phyloP scores from a whole-genome alignment of 2,329 filamentous ascomycete species.

The Aspergillus pseudoglaucus region DNA sequence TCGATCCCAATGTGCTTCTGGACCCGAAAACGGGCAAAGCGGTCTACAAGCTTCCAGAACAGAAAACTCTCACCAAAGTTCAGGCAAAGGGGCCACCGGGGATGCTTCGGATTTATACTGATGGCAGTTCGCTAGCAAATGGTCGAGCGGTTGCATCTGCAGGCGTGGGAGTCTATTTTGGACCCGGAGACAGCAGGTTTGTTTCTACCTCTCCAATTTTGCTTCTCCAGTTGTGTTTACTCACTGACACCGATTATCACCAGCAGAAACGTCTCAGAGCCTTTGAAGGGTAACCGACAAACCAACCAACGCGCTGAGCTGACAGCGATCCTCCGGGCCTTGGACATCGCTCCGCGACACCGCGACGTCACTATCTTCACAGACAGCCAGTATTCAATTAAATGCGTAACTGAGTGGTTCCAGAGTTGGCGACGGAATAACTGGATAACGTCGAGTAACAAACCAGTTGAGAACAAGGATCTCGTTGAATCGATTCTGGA shows the following conservation, averaged over 20 bases:
- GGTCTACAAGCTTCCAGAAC: conserved; percentile 49
- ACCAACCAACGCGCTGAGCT: conserved; percentile 97
- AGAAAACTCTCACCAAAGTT: conserved; percentile 43
- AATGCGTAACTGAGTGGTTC: conserved; percentile 82
- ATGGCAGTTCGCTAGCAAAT: conserved; percentile 57
- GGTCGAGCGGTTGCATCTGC: conserved; percentile 50
- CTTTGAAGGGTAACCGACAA: conserved; percentile 65
- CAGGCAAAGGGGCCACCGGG: conserved; percentile 39
- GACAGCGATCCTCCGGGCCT: conserved; percentile 74
- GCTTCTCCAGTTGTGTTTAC: conserved; percentile 3
- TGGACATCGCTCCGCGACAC: conserved; percentile 65
- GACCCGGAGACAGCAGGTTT: conserved; percentile 51
- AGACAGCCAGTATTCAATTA: conserved; percentile 88
- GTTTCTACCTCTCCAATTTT: conserved; percentile 11
- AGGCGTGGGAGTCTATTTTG: conserved; percentile 61
- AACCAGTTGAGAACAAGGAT: conserved; percentile 79
- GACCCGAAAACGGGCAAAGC: conserved; percentile 49
- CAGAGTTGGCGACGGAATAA: conserved; percentile 65
- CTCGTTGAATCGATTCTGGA: conserved; percentile 66
- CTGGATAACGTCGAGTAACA: conserved; percentile 68
- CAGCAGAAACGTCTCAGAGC: conserved; percentile 66
- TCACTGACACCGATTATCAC: conserved; percentile 19
- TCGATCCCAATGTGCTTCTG: conserved; percentile 53
- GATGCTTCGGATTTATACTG: conserved; percentile 56
- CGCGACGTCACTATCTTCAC: conserved; percentile 69